phyloP scores from a whole-genome alignment of 2,329 filamentous ascomycete genomes.

The Ophiocordyceps robertsii region DNA sequence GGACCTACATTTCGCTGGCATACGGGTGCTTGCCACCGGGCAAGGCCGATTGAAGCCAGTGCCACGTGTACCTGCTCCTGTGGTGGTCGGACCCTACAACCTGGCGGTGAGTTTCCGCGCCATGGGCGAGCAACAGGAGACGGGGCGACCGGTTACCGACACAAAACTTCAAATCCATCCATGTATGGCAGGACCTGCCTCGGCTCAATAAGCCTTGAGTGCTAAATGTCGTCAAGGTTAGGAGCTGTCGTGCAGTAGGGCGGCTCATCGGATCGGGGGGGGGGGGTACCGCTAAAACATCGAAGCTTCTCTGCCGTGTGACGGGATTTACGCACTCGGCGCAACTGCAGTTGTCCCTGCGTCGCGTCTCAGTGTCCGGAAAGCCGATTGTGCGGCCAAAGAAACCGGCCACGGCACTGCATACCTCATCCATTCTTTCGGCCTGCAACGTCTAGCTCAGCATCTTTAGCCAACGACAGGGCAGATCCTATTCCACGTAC shows the following conservation, averaged over 20 bases:
- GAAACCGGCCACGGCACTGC: background rate
- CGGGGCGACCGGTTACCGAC: no score
- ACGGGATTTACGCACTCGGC: slow-evolving; percentile 25
- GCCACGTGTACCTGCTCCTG: slow-evolving; percentile 51
- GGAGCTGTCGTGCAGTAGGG: no score
- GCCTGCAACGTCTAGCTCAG: slow-evolving; percentile 1
- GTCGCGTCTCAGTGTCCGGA: background rate
- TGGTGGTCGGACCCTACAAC: slow-evolving; percentile 56
- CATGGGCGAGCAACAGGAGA: no score
- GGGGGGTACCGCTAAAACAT: slow-evolving; percentile 23
- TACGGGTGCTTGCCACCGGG: background rate
- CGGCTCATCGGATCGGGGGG: background rate
- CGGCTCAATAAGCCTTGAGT: background rate
- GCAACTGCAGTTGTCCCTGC: slow-evolving; percentile 30
- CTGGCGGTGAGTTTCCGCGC: background rate
- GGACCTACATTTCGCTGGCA: no score
- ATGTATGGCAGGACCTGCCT: no score
- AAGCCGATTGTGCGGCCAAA: background rate
- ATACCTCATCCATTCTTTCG: slow-evolving; percentile 11
- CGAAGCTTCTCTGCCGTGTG: slow-evolving; percentile 27
- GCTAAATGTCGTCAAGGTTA: background rate
- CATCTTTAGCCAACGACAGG: background rate
- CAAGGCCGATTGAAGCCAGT: slow-evolving; percentile 23
- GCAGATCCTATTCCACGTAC: background rate
- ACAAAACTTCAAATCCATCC: no score